phyloP scores from a whole-genome alignment of 1,284 basidiomycete genomes.

The Ustilago vetiveriae region DNA sequence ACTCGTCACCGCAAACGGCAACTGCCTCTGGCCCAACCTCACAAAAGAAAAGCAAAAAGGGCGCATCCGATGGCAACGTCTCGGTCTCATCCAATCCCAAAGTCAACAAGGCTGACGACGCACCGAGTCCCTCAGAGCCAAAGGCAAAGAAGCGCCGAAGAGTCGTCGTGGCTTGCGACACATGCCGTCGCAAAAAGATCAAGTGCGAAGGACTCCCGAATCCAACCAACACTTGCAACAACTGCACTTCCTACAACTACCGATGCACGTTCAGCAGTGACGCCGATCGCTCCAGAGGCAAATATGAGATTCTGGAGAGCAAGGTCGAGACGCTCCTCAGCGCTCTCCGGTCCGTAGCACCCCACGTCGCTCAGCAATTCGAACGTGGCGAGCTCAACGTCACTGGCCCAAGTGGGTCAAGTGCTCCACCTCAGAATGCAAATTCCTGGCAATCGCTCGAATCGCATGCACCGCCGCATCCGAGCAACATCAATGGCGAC shows the following conservation, averaged over 20 bases:
- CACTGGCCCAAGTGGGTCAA: constrained; percentile 31
- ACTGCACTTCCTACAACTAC: constrained; percentile 53
- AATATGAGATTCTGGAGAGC: constrained; percentile 63
- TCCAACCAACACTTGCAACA: constrained; percentile 50
- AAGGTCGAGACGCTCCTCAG: constrained; percentile 57
- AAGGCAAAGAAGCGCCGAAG: constrained; percentile 47
- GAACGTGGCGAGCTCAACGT: constrained; percentile 54
- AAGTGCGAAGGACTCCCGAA: constrained; percentile 60
- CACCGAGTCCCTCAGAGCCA: constrained; percentile 9
- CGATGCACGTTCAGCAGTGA: constrained; percentile 57
- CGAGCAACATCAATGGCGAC: not conserved
- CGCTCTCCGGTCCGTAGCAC: constrained; percentile 54
- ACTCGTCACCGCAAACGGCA: constrained; percentile 8
- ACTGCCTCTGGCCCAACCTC: constrained; percentile 6
- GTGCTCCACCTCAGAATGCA: constrained; percentile 47
- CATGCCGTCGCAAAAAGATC: constrained; percentile 61
- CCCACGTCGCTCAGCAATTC: constrained; percentile 53
- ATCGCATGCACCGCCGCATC: constrained; percentile 4
- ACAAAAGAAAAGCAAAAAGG: constrained; percentile 17
- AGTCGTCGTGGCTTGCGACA: constrained; percentile 60
- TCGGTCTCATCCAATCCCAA: constrained; percentile 4
- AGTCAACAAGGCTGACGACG: constrained; percentile 18
- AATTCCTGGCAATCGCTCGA: constrained; percentile 36
- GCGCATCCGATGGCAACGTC: constrained; percentile 9
- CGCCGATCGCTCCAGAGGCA: constrained; percentile 52